Conservation (phyloP, 106 monocot genomes). For the Dendrobium nobile region DNA sequence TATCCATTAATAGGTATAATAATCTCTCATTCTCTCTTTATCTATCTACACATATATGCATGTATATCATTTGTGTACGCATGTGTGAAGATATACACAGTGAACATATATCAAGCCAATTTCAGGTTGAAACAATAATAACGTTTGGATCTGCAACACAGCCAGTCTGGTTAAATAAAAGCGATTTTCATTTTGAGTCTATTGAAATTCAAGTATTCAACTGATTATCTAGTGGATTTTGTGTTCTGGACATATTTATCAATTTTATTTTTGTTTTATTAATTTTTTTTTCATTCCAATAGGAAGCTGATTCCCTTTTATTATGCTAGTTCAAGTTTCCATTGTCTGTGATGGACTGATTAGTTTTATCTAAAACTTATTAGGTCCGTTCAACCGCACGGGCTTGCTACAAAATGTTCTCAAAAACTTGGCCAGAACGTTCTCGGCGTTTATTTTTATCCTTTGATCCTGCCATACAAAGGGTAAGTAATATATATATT, state of each 20-base stretch:
- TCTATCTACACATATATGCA: neutral
- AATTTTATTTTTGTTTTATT: too few species aligned
- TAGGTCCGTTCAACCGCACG: constrained; percentile 90
- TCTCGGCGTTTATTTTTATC: constrained; percentile 74
- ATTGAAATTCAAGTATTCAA: neutral
- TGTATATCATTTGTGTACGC: too few species aligned
- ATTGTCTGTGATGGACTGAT: neutral
- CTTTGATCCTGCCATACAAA: constrained; percentile 93
- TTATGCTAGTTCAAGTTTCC: neutral
- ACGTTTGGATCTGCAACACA: too few species aligned
- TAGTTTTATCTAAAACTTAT: neutral
- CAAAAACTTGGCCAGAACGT: constrained; percentile 99
- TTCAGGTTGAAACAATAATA: too few species aligned
- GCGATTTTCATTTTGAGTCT: neutral
- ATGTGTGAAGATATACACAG: too few species aligned
- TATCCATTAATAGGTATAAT: too few species aligned
- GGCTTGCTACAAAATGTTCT: constrained; percentile 83
- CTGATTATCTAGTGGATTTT: neutral
- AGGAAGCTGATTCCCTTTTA: neutral
- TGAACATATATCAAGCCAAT: too few species aligned
- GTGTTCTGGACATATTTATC: too few species aligned
- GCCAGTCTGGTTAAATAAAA: neutral
- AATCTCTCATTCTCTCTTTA: neutral
- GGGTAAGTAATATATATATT: constrained; percentile 46
- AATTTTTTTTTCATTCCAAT: too few species aligned